Evolutionary conservation across 495 filamentous ascomycete genomes (phyloP).

Genomic region (Xylaria nigripes): DNA sequence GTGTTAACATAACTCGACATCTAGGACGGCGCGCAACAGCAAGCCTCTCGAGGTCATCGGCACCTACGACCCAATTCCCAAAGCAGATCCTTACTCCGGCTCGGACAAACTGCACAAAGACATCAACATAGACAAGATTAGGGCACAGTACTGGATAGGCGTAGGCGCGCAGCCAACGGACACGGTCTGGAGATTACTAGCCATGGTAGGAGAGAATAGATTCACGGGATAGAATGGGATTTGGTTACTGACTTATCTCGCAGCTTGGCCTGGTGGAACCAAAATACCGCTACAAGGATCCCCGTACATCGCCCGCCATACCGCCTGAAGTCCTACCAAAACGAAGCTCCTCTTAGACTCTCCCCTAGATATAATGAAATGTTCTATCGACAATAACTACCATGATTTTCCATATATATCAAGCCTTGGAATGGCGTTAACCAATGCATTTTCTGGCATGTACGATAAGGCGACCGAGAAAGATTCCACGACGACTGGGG

Average conservation of each 20-base stretch:
- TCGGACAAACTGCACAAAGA: slow-evolving; percentile 73
- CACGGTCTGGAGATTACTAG: slow-evolving; percentile 74
- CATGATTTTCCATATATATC: not conserved
- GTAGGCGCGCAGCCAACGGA: slow-evolving; percentile 93
- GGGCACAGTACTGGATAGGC: slow-evolving; percentile 93
- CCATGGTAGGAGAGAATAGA: slow-evolving; percentile 54
- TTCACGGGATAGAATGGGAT: not conserved
- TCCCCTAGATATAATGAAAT: not conserved
- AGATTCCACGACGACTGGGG: not conserved
- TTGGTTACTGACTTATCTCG: not conserved
- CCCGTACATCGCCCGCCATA: slow-evolving; percentile 19
- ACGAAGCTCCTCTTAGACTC: not conserved
- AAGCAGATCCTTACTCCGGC: slow-evolving; percentile 55
- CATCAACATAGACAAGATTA: slow-evolving; percentile 69
- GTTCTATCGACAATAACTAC: not conserved
- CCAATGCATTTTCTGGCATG: not conserved
- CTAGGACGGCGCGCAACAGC: slow-evolving; percentile 68
- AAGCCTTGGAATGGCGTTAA: not conserved
- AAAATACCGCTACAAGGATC: slow-evolving; percentile 23
- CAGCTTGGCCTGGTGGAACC: slow-evolving; percentile 24
- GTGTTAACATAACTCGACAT: not conserved
- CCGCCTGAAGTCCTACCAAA: slow-evolving; percentile 10
- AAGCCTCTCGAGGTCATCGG: slow-evolving; percentile 89
- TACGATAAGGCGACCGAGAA: not conserved
- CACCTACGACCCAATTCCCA: slow-evolving; percentile 89